Percentiles rank a stretch among this genome's conserved stretches.
Conservation (phyloP, 2,329 filamentous ascomycete genomes). For the Geosmithia morbida region DNA sequence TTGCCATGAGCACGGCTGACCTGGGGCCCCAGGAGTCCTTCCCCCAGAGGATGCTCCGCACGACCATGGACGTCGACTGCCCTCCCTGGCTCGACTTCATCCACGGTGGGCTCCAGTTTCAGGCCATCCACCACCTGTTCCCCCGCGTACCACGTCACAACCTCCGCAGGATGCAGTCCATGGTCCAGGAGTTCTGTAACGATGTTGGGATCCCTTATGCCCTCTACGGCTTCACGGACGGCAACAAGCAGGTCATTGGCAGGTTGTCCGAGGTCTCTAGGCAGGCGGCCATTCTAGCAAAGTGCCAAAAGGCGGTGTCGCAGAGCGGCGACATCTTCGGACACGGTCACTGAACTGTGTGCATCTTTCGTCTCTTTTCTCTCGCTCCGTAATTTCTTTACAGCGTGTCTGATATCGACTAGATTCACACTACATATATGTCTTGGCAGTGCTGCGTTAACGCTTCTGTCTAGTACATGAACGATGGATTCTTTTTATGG, state of each 20-base stretch:
- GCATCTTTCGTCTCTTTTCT: background rate
- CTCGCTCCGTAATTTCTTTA: background rate
- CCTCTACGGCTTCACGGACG: conserved; percentile 70
- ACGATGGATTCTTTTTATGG: too few relatives aligned
- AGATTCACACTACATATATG: too few relatives aligned
- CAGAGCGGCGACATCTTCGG: conserved; percentile 11
- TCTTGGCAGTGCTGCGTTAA: too few relatives aligned
- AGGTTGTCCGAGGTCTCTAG: conserved; percentile 64
- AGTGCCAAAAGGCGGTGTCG: conserved; percentile 47
- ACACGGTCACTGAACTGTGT: background rate
- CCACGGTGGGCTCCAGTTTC: conserved; percentile 80
- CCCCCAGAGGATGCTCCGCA: conserved; percentile 79
- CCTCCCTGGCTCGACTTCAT: conserved; percentile 80
- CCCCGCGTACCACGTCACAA: conserved; percentile 78
- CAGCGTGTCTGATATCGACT: too few relatives aligned
- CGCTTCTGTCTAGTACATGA: too few relatives aligned
- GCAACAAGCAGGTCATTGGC: conserved; percentile 69
- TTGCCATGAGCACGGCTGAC: conserved; percentile 48
- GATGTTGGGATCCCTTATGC: conserved; percentile 78
- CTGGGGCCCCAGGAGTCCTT: conserved; percentile 76
- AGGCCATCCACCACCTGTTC: conserved; percentile 76
- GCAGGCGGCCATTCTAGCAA: conserved; percentile 63
- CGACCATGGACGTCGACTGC: conserved; percentile 88
- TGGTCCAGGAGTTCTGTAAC: conserved; percentile 68
- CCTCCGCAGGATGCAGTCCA: conserved; percentile 55